phyloP scores from a whole-genome alignment of 805 yeast genomes.

The Teunomyces stri region DNA sequence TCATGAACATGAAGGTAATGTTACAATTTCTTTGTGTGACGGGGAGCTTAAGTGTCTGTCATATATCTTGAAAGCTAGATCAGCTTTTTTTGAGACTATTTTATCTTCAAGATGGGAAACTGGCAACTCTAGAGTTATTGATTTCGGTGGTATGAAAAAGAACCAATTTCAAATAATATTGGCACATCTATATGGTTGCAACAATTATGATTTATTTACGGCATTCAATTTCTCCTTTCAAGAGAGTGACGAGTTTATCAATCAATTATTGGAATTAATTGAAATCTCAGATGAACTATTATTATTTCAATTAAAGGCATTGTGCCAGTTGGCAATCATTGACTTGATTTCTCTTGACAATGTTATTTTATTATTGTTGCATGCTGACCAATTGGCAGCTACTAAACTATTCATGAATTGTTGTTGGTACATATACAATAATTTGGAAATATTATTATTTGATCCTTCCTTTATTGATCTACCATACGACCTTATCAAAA shows the following conservation, averaged over 20 bases:
- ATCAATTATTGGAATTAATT: constrained; percentile 54
- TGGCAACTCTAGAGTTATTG: constrained; percentile 23
- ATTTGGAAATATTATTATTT: constrained; percentile 59
- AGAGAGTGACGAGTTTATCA: constrained; percentile 46
- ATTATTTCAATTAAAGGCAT: constrained; percentile 54
- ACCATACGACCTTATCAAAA: constrained; percentile 22
- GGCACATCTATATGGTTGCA: constrained; percentile 56
- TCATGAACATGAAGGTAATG: constrained; percentile 32
- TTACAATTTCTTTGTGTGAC: constrained; percentile 45
- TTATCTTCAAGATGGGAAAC: constrained; percentile 55
- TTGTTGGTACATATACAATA: constrained; percentile 64
- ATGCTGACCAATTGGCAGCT: constrained; percentile 53
- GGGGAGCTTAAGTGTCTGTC: constrained; percentile 49
- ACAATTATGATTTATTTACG: constrained; percentile 40
- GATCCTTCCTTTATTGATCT: constrained; percentile 35
- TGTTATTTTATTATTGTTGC: constrained; percentile 52
- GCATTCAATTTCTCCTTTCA: constrained; percentile 16
- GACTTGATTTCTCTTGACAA: constrained; percentile 59
- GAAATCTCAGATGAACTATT: constrained; percentile 63
- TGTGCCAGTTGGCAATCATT: constrained; percentile 59
- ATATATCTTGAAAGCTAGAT: constrained; percentile 51
- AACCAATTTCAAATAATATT: constrained; percentile 49
- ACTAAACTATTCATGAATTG: constrained; percentile 57
- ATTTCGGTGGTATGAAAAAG: constrained; percentile 43
- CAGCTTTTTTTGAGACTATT: constrained; percentile 61